phyloP scores from a whole-genome alignment of 2,329 filamentous ascomycete genomes.

The Chaetomiaceae sp. region DNA sequence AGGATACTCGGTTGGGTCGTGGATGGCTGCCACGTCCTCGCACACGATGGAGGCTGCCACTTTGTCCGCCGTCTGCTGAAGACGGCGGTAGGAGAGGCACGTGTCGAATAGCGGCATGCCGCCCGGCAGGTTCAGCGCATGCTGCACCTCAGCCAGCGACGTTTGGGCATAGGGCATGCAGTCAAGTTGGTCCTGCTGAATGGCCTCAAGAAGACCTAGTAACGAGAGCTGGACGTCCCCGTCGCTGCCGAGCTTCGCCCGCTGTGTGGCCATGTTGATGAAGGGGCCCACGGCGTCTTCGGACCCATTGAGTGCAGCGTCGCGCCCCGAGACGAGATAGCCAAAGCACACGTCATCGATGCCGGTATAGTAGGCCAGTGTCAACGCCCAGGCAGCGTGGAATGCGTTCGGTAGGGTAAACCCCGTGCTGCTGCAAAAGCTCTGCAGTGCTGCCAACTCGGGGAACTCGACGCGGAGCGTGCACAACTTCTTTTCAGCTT shows the following conservation, averaged over 20 bases:
- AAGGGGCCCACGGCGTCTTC: constrained; percentile 26
- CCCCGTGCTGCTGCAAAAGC: constrained; percentile 38
- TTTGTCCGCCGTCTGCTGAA: not conserved
- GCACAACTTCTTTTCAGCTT: constrained; percentile 17
- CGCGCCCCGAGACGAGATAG: constrained; percentile 35
- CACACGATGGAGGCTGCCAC: not conserved
- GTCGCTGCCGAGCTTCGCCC: constrained; percentile 11
- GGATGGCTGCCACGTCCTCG: constrained; percentile 20
- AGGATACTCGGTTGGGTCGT: constrained; percentile 28
- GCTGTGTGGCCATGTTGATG: constrained; percentile 27
- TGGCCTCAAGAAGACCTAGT: constrained; percentile 19
- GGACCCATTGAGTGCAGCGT: constrained; percentile 21
- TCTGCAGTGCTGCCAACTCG: constrained; percentile 29
- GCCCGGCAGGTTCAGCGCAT: constrained; percentile 23
- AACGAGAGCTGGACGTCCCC: constrained; percentile 9
- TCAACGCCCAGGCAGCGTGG: constrained; percentile 38
- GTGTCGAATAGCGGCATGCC: constrained; percentile 27
- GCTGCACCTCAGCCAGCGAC: constrained; percentile 26
- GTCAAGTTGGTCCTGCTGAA: constrained; percentile 25
- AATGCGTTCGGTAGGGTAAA: constrained; percentile 46
- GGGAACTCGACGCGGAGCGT: constrained; percentile 24
- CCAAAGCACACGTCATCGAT: constrained; percentile 40
- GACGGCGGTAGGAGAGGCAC: constrained; percentile 26
- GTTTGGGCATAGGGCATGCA: constrained; percentile 24
- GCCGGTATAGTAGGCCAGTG: constrained; percentile 35